Percentiles rank a stretch among this genome's conserved stretches.
Evolutionary conservation across 139 green algal species (phyloP).

Genomic region (Micractinium sp.): DNA sequence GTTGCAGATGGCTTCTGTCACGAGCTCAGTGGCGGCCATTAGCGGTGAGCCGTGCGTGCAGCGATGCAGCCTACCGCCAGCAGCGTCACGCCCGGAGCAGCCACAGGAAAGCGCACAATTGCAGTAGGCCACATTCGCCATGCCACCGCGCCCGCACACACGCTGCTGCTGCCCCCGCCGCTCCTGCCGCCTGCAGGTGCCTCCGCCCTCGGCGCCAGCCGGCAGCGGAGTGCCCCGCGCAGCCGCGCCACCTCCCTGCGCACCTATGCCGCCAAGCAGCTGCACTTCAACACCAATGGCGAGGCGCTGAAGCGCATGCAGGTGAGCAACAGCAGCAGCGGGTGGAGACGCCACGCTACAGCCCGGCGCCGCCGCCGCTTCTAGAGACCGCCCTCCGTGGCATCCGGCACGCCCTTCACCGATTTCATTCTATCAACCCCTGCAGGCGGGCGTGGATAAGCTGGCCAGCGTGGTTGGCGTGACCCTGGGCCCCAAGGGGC

Average conservation of each 20-base stretch:
- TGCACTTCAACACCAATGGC: conserved; percentile 99
- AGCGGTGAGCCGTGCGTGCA: too few relatives aligned
- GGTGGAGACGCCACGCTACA: neutral
- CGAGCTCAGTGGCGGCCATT: too few relatives aligned
- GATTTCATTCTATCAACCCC: neutral
- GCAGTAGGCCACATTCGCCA: too few relatives aligned
- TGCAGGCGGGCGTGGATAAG: conserved; percentile 95
- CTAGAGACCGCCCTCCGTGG: neutral
- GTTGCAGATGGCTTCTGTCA: too few relatives aligned
- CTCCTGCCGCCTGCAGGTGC: neutral
- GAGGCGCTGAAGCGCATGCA: conserved; percentile 95
- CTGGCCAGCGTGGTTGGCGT: conserved; percentile 98
- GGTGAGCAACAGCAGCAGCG: neutral
- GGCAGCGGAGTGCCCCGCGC: neutral
- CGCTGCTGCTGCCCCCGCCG: neutral
- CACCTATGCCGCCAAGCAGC: conserved; percentile 91
- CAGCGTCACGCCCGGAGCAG: too few relatives aligned
- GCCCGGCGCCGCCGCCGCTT: neutral
- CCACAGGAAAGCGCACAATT: too few relatives aligned
- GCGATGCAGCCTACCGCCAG: too few relatives aligned
- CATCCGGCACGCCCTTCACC: too few relatives aligned
- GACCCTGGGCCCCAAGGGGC: conserved; percentile 98
- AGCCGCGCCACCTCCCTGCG: conserved; percentile 1
- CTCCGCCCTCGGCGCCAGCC: neutral
- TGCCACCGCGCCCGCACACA: too few relatives aligned